phyloP scores from a whole-genome alignment of 371 early-diverging fungal genomes.

The Apophysomyces sp. region DNA sequence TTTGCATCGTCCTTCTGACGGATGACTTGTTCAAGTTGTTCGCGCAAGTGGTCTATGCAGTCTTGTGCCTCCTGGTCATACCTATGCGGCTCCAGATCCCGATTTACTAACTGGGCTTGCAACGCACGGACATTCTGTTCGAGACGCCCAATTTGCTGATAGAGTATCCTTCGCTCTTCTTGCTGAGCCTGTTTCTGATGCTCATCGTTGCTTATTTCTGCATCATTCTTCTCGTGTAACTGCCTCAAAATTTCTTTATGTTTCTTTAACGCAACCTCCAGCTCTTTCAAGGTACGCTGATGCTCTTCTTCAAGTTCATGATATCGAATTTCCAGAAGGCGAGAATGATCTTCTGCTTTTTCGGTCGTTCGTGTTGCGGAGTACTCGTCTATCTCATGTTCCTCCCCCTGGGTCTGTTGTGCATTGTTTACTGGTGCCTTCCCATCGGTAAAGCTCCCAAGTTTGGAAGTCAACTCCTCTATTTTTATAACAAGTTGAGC shows the following conservation, averaged over 20 bases:
- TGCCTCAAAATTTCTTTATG: background rate
- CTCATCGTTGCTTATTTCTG: background rate
- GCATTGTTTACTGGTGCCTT: background rate
- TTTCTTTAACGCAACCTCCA: background rate
- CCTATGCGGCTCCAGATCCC: too few relatives aligned
- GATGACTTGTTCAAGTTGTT: background rate
- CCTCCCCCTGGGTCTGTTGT: background rate
- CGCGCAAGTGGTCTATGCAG: background rate
- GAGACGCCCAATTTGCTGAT: background rate
- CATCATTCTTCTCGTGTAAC: background rate
- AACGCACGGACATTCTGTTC: background rate
- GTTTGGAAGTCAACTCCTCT: conserved; percentile 18
- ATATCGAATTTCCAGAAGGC: background rate
- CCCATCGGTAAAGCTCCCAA: background rate
- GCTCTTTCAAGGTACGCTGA: background rate
- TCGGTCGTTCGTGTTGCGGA: background rate
- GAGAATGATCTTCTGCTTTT: background rate
- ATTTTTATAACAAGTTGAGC: conserved; percentile 21
- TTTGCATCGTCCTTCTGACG: too few relatives aligned
- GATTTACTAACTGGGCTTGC: background rate
- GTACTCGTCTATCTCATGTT: background rate
- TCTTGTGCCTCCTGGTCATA: background rate
- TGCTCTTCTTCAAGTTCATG: conserved; percentile 13
- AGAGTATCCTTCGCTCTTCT: background rate
- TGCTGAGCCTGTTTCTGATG: background rate